These are phyloP conservation scores for Melampsora abietis-canadensis DNA, from an alignment of 1,284 basidiomycete genomes.

Conservation along the genomic window DNA sequence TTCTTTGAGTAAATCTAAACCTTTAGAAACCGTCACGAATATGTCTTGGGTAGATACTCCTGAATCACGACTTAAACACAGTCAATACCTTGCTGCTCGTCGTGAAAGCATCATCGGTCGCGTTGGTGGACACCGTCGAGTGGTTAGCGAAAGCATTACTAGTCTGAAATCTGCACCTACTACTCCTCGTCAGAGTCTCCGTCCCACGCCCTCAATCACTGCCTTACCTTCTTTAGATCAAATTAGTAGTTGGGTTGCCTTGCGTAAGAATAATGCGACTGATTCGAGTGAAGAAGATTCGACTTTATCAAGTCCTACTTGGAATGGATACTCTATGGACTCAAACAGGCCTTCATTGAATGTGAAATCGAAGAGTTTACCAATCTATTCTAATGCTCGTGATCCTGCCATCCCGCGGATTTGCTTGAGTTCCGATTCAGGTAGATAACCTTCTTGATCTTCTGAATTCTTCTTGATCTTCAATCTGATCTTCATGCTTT, in stretches of 20 bases:
- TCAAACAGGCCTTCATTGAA: not conserved
- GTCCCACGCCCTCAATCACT: not conserved
- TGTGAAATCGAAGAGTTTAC: not conserved
- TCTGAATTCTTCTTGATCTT: not conserved
- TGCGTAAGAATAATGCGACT: not conserved
- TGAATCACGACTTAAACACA: not conserved
- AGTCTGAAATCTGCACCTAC: not conserved
- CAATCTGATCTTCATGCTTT: not conserved
- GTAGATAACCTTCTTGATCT: not conserved
- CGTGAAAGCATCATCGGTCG: constrained; percentile 9
- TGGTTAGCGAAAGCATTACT: not conserved
- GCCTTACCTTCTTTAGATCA: constrained; percentile 1
- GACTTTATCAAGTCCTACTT: too few relatives aligned
- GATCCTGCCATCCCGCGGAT: constrained; percentile 1
- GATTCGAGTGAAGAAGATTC: not conserved
- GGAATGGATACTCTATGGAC: not conserved
- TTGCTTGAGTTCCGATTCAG: constrained; percentile 13
- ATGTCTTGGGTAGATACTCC: not conserved
- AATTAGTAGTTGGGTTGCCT: constrained; percentile 10
- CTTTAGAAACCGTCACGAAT: not conserved
- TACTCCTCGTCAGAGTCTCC: not conserved
- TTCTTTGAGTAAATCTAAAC: not conserved
- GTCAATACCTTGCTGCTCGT: constrained; percentile 9
- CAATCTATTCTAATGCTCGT: not conserved
- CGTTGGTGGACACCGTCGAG: not conserved